These are phyloP conservation scores for Gleditsia sinensis DNA, from an alignment of 306 rosid species.

Conservation along the genomic window DNA sequence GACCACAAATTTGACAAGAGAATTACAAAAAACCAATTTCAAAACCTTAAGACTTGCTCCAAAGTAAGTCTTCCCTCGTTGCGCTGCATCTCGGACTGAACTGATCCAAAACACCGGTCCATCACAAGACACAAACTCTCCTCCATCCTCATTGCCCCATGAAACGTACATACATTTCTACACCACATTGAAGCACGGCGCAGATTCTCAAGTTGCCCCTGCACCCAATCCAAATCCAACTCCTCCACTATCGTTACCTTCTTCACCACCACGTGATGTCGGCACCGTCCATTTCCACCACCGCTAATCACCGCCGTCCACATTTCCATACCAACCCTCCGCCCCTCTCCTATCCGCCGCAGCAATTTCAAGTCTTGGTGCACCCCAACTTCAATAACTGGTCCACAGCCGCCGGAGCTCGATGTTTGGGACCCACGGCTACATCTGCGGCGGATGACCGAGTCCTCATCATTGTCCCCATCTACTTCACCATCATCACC, in stretches of 20 bases:
- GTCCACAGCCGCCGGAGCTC: conserved; percentile 84
- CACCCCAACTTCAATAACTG: conserved; percentile 81
- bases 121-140: conserved; percentile 84
- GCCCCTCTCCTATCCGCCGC: conserved; percentile 75
- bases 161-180: conserved; percentile 91
- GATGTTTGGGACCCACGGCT: conserved; percentile 65
- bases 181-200: conserved; percentile 98
- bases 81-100: conserved; percentile 91
- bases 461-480: conserved; percentile 44
- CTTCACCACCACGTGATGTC: conserved; percentile 85
- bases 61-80: conserved; percentile 95
- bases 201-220: conserved; percentile 77
- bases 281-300: conserved; percentile 57
- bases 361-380: conserved; percentile 79
- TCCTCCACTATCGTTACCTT: conserved; percentile 66
- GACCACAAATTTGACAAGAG: conserved; percentile 4
- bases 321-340: conserved; percentile 79
- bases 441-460: conserved; percentile 47
- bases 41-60: conserved; percentile 97
- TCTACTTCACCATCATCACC: conserved; percentile 41
- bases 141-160: conserved; percentile 76
- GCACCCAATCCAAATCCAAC: conserved; percentile 82
- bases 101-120: conserved; percentile 87
- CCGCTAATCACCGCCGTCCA: conserved; percentile 78
- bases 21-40: not conserved